These are phyloP conservation scores for Trichophyton equinum DNA, from an alignment of 2,329 filamentous ascomycete species.

Conservation along the genomic window DNA sequence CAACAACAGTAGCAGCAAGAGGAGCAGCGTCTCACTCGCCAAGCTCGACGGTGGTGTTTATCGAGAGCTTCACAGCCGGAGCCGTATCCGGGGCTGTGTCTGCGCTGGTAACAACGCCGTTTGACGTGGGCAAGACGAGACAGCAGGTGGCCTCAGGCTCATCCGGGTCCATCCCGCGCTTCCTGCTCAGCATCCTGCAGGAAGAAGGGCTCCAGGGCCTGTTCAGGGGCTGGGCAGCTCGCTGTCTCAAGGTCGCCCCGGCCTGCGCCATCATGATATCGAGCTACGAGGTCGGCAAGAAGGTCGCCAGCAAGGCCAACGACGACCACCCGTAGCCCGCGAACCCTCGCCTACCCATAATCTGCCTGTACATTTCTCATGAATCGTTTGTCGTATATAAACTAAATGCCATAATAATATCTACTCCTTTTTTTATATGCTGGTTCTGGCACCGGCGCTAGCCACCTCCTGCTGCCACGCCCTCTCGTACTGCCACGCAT, in stretches of 20 bases:
- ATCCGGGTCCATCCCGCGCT: conserved; percentile 53
- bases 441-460: background rate
- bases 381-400: background rate
- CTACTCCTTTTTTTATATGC: background rate
- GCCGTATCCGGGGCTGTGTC: conserved; percentile 72
- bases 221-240: conserved; percentile 82
- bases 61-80: conserved; percentile 81
- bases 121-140: conserved; percentile 93
- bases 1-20: too few species aligned
- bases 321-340: conserved; percentile 30
- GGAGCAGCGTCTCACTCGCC: conserved; percentile 31
- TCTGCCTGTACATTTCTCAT: background rate
- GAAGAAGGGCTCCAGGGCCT: conserved; percentile 70
- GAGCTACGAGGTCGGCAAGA: conserved; percentile 92
- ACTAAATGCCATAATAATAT: too few species aligned
- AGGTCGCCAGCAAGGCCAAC: conserved; percentile 67
- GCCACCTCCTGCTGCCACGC: background rate
- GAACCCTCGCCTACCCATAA: too few species aligned
- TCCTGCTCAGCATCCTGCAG: conserved; percentile 82
- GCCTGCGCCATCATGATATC: conserved; percentile 99
- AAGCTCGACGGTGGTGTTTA: conserved; percentile 62
- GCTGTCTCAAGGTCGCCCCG: conserved; percentile 87
- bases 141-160: conserved; percentile 52
- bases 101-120: conserved; percentile 81
- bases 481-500: background rate